Conservation (phyloP, 768 basidiomycete species). For the Pholiota conissans region DNA sequence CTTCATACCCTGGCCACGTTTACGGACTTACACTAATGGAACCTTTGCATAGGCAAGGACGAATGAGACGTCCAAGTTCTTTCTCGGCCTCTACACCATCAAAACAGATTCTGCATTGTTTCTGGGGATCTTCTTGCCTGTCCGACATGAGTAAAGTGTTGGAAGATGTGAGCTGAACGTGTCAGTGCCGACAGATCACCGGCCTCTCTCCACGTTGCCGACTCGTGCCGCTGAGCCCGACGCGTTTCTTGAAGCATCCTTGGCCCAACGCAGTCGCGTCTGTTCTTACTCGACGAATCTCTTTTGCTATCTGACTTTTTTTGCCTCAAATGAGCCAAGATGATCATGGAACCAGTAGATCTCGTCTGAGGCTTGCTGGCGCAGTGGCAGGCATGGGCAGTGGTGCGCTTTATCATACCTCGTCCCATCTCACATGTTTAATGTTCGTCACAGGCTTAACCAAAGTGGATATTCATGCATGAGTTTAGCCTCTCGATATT, state of each 20-base stretch:
- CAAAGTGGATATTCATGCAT: slow-evolving; percentile 36
- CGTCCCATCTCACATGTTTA: slow-evolving; percentile 3
- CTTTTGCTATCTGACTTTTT: background rate
- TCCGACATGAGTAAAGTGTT: slow-evolving; percentile 18
- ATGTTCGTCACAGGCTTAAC: slow-evolving; percentile 40
- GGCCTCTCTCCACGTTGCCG: background rate
- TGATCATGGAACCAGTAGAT: slow-evolving; percentile 22
- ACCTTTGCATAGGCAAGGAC: slow-evolving; percentile 79
- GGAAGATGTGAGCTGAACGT: background rate
- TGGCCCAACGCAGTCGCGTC: background rate
- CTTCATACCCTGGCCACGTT: no score
- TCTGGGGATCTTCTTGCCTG: slow-evolving; percentile 36
- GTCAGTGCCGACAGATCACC: background rate
- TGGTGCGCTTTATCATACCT: slow-evolving; percentile 33
- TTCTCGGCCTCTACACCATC: slow-evolving; percentile 61
- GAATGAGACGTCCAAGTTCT: slow-evolving; percentile 73
- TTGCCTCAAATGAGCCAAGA: slow-evolving; percentile 31
- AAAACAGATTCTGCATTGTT: slow-evolving; percentile 84
- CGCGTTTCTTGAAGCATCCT: background rate
- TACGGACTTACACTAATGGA: slow-evolving; percentile 61
- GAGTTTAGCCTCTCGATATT: slow-evolving; percentile 2
- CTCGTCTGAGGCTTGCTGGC: slow-evolving; percentile 50
- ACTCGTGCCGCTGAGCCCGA: background rate
- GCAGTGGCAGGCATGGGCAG: slow-evolving; percentile 62
- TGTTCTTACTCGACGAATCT: background rate